A percentile compares a stretch with the other conserved stretches of the same genome.
Conservation (phyloP, 202 grass and related monocot species). For the Saccharum hybrid region DNA sequence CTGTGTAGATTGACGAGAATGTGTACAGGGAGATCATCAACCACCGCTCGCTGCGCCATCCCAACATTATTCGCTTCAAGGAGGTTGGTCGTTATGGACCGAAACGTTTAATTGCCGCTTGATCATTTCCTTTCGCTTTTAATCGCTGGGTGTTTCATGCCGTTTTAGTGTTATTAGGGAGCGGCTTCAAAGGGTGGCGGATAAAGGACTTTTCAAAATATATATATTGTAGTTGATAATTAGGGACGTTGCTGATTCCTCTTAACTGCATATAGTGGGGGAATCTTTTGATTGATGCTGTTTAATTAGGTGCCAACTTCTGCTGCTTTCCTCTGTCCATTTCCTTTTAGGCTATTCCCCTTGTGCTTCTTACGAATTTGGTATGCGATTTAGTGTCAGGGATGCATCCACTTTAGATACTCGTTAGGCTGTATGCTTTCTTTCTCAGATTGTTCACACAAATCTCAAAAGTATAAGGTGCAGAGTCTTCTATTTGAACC, state of each 20-base stretch:
- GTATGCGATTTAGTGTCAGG: conserved; percentile 19
- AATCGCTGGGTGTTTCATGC: neutral
- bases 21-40: conserved; percentile 90
- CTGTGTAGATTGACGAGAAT: conserved; percentile 79
- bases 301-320: conserved; percentile 47
- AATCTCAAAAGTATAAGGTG: neutral
- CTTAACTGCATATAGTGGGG: conserved; percentile 24
- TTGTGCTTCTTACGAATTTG: conserved; percentile 25
- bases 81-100: conserved; percentile 52
- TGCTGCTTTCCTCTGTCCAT: neutral
- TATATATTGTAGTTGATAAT: conserved; percentile 7
- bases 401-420: neutral
- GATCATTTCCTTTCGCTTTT: neutral
- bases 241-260: conserved; percentile 22
- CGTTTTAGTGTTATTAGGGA: conserved; percentile 8
- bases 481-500: conserved; percentile 14
- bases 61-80: conserved; percentile 94
- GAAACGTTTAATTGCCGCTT: neutral
- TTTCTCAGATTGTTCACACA: conserved; percentile 7
- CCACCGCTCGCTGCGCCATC: conserved; percentile 83
- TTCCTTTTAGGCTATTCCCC: conserved; percentile 16
- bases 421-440: neutral
- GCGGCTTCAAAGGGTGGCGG: neutral
- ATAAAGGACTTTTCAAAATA: neutral
- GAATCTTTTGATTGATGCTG: conserved; percentile 40